A percentile compares a stretch with the other conserved stretches of the same genome.
phyloP scores from a whole-genome alignment of 129 eudicot genomes.

The Artemisia annua region DNA sequence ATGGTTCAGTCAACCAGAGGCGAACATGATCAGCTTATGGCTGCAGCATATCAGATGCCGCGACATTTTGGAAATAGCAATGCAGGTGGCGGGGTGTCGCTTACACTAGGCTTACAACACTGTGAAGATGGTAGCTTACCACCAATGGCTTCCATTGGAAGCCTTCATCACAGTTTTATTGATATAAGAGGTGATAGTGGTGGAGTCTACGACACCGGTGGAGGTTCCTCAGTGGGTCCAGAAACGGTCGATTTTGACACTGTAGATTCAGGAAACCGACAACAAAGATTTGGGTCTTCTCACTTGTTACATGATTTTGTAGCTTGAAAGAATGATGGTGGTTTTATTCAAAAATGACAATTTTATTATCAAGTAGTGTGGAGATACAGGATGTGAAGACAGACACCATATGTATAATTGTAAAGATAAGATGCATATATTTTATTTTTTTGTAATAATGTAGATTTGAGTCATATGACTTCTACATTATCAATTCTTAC shows the following conservation, averaged over 20 bases:
- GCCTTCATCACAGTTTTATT: conserved; percentile 34
- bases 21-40: conserved; percentile 30
- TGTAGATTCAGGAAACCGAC: conserved; percentile 50
- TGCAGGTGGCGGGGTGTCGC: conserved; percentile 59
- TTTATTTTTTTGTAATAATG: conserved; percentile 22
- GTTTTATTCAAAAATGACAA: conserved; percentile 22
- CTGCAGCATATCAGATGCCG: conserved; percentile 43
- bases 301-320: conserved; percentile 64
- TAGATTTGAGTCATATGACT: conserved; percentile 23
- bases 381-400: conserved; percentile 7
- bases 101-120: conserved; percentile 74
- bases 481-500: conserved; percentile 16
- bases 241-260: conserved; percentile 50
- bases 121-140: conserved; percentile 46
- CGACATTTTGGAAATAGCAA: conserved; percentile 44
- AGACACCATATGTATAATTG: conserved; percentile 37
- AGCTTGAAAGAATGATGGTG: conserved; percentile 40
- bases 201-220: conserved; percentile 32
- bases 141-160: conserved; percentile 41
- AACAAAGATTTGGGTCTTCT: conserved; percentile 57
- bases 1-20: conserved; percentile 37
- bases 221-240: conserved; percentile 39
- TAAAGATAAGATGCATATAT: conserved; percentile 55
- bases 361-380: conserved; percentile 24
- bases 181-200: conserved; percentile 39